Percentiles rank a stretch among this genome's conserved stretches.
Conservation (phyloP, 371 early-diverging fungal genomes). For the Lichtheimia hyalospora region DNA sequence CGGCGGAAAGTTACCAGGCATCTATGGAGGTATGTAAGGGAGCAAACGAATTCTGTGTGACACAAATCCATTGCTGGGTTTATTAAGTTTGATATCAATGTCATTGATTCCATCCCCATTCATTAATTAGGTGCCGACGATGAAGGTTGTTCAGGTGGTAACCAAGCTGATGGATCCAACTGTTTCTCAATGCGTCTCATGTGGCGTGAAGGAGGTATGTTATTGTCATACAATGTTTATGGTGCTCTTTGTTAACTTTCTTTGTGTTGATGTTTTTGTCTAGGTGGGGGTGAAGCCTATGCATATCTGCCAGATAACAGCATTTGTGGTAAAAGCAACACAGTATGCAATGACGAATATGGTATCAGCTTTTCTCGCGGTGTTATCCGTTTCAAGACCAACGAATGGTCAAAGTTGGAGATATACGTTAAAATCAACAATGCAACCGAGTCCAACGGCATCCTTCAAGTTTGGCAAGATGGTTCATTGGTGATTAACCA, state of each 20-base stretch:
- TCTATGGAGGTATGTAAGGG: slow-evolving; percentile 37
- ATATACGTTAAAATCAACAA: slow-evolving; percentile 46
- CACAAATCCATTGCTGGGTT: neutral
- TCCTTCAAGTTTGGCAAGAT: slow-evolving; percentile 46
- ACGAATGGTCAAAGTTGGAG: slow-evolving; percentile 43
- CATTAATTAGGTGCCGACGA: slow-evolving; percentile 27
- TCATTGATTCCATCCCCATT: neutral
- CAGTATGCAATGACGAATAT: slow-evolving; percentile 47
- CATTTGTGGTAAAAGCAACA: slow-evolving; percentile 30
- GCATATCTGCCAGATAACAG: slow-evolving; percentile 45
- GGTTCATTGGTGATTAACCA: slow-evolving; percentile 34
- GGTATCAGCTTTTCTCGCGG: slow-evolving; percentile 56
- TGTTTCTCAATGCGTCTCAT: slow-evolving; percentile 51
- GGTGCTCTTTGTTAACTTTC: neutral
- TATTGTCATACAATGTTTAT: neutral
- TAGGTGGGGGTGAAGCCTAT: slow-evolving; percentile 41
- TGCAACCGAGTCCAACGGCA: slow-evolving; percentile 38
- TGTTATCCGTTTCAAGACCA: slow-evolving; percentile 34
- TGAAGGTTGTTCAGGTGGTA: slow-evolving; percentile 51
- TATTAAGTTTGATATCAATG: neutral
- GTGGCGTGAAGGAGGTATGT: slow-evolving; percentile 52
- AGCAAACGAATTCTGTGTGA: neutral
- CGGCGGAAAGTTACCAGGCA: slow-evolving; percentile 58
- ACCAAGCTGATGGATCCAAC: slow-evolving; percentile 38
- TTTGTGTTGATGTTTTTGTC: neutral